These are phyloP conservation scores for Cardiospermum halicacabum DNA, from an alignment of 345 rosid species.

Conservation along the genomic window DNA sequence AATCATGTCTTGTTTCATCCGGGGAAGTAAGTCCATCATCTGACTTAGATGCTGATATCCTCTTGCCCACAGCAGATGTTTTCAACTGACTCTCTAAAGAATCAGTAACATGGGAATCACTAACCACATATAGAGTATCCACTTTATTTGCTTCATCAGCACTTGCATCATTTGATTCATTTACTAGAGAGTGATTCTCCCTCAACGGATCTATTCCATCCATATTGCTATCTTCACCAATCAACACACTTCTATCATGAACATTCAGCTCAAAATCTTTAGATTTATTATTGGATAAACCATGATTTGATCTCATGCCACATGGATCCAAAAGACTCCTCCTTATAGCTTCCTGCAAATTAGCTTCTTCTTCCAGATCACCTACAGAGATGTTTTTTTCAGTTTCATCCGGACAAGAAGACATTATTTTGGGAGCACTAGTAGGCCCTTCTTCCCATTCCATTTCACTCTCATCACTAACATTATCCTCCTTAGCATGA, in stretches of 20 bases:
- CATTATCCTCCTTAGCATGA: conserved; percentile 22
- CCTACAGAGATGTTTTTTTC: conserved; percentile 49
- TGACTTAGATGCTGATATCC: conserved; percentile 18
- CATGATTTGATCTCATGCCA: conserved; percentile 21
- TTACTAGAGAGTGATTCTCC: conserved; percentile 15
- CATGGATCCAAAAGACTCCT: conserved; percentile 67
- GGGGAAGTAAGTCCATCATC: conserved; percentile 17
- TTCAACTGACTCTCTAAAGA: conserved; percentile 25
- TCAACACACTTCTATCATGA: conserved; percentile 16
- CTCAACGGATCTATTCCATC: conserved; percentile 15
- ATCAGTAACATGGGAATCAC: conserved; percentile 21
- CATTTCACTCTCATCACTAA: conserved; percentile 49
- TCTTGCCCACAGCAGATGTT: conserved; percentile 16
- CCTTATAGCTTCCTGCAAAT: conserved; percentile 79
- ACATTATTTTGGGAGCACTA: conserved; percentile 23
- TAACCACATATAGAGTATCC: conserved; percentile 20
- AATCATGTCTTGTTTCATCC: conserved; percentile 19
- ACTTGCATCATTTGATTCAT: conserved; percentile 22
- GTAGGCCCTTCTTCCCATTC: conserved; percentile 65
- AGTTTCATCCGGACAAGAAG: conserved; percentile 22
- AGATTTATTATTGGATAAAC: conserved; percentile 14
- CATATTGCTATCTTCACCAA: conserved; percentile 24
- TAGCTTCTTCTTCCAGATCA: conserved; percentile 69
- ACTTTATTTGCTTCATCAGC: conserved; percentile 20
- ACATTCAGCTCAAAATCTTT: conserved; percentile 20